Percentiles rank a stretch among this genome's conserved stretches.
Conservation (phyloP, 108 stramenopile species). For the Cylindrotheca fusiformis region DNA sequence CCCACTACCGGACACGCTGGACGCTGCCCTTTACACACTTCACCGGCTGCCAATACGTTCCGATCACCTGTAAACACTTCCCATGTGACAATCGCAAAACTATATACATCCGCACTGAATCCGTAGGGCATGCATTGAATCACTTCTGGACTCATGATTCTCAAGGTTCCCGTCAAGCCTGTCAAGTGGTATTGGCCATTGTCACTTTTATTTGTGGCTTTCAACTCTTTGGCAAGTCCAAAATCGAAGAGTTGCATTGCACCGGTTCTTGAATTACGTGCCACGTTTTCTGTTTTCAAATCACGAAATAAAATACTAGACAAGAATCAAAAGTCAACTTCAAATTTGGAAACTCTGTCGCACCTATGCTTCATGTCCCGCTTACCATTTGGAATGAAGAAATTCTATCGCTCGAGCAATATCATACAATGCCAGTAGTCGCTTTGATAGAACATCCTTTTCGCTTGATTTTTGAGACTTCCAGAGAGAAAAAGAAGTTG, state of each 20-base stretch:
- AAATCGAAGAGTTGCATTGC: slow-evolving; percentile 62
- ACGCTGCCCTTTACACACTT: slow-evolving; percentile 12
- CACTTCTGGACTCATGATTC: slow-evolving; percentile 49
- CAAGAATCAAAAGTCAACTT: neutral
- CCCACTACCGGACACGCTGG: slow-evolving; percentile 13
- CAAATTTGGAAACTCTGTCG: too few species aligned
- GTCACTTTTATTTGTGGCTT: slow-evolving; percentile 12
- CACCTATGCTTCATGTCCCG: too few species aligned
- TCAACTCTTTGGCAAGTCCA: slow-evolving; percentile 67
- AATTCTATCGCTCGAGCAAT: slow-evolving; percentile 32
- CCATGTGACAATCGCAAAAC: slow-evolving; percentile 24
- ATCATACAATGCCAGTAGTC: slow-evolving; percentile 25
- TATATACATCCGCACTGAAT: slow-evolving; percentile 18
- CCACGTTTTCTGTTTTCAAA: slow-evolving; percentile 23
- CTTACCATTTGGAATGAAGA: slow-evolving; percentile 46
- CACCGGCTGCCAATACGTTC: slow-evolving; percentile 20
- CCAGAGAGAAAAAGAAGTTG: slow-evolving; percentile 1
- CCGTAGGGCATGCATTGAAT: slow-evolving; percentile 24
- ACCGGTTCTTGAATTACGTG: neutral
- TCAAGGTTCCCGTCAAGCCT: slow-evolving; percentile 34
- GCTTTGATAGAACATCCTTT: slow-evolving; percentile 8
- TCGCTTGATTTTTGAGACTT: neutral
- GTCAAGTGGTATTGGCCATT: slow-evolving; percentile 34
- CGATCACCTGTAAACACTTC: slow-evolving; percentile 26
- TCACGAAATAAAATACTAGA: slow-evolving; percentile 27